Conservation (phyloP, 352 stramenopile species). For the Globisporangium solare region DNA sequence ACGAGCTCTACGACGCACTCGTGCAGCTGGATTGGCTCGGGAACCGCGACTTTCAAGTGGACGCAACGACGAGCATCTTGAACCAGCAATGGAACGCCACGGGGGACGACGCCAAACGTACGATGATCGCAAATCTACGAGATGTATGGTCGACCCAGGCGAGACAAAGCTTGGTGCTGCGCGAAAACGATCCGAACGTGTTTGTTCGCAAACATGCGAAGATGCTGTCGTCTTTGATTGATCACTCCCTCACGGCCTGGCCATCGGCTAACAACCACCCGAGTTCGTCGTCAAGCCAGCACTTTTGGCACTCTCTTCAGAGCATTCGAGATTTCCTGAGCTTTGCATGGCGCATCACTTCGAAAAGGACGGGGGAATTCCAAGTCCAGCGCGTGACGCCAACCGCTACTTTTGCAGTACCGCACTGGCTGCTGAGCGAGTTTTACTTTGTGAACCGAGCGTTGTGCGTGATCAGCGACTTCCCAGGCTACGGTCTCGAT, state of each 20-base stretch:
- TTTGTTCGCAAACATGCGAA: conserved; percentile 33
- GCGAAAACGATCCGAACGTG: conserved; percentile 51
- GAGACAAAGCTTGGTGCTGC: conserved; percentile 28
- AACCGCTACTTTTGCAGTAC: too few species aligned
- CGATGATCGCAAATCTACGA: conserved; percentile 11
- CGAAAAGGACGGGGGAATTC: conserved; percentile 19
- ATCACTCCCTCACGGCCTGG: conserved; percentile 10
- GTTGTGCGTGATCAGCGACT: conserved; percentile 12
- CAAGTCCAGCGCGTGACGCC: background rate
- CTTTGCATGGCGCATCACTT: conserved; percentile 37
- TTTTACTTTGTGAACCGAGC: conserved; percentile 36
- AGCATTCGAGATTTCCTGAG: conserved; percentile 35
- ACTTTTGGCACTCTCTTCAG: conserved; percentile 19
- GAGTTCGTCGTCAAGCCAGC: background rate
- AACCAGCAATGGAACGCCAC: conserved; percentile 12
- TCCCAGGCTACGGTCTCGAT: conserved; percentile 1
- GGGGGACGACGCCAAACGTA: background rate
- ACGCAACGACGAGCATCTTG: conserved; percentile 11
- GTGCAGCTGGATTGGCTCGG: conserved; percentile 26
- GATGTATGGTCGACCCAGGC: conserved; percentile 34
- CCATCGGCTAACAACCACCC: background rate
- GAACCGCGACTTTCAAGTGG: conserved; percentile 23
- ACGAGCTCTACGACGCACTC: conserved; percentile 29
- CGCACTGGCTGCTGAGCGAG: conserved; percentile 37
- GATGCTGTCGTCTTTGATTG: conserved; percentile 18